These are phyloP conservation scores for Beauveria scarabaeidicola DNA, from an alignment of 2,329 filamentous ascomycete species.

Conservation along the genomic window DNA sequence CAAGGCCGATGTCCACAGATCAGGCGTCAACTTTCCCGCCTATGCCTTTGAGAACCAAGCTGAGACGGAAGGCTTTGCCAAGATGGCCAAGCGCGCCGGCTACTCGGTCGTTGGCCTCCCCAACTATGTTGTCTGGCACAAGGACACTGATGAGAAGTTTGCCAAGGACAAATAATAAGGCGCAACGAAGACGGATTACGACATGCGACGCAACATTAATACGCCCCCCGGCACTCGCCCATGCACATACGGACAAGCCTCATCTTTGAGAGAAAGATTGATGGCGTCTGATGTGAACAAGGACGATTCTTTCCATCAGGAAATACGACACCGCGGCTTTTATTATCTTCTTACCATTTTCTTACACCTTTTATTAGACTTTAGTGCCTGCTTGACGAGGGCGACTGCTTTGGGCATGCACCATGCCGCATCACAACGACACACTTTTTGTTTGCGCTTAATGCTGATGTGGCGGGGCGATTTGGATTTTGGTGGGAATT, in stretches of 20 bases:
- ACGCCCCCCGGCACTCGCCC: background rate
- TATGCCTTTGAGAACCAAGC: conserved; percentile 99
- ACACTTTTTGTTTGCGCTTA: conserved; percentile 9
- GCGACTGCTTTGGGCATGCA: background rate
- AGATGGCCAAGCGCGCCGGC: conserved; percentile 94
- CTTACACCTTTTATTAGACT: conserved; percentile 8
- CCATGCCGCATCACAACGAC: conserved; percentile 14
- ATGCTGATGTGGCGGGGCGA: conserved; percentile 12
- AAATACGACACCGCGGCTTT: conserved; percentile 7
- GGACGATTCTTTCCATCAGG: conserved; percentile 3
- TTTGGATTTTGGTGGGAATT: conserved; percentile 4
- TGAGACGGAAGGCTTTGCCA: conserved; percentile 96
- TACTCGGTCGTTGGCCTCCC: conserved; percentile 88
- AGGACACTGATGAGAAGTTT: conserved; percentile 90
- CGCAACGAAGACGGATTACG: background rate
- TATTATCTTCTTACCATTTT: background rate
- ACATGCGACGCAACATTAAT: background rate
- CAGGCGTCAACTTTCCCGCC: conserved; percentile 96
- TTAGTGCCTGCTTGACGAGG: background rate
- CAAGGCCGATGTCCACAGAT: conserved; percentile 94
- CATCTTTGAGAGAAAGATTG: conserved; percentile 2
- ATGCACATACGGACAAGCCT: background rate
- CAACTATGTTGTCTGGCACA: conserved; percentile 98
- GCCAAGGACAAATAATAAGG: conserved; percentile 52
- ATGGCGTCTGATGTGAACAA: background rate